Conservation (phyloP, 345 rosid species). For the Linum usitatissimum region DNA sequence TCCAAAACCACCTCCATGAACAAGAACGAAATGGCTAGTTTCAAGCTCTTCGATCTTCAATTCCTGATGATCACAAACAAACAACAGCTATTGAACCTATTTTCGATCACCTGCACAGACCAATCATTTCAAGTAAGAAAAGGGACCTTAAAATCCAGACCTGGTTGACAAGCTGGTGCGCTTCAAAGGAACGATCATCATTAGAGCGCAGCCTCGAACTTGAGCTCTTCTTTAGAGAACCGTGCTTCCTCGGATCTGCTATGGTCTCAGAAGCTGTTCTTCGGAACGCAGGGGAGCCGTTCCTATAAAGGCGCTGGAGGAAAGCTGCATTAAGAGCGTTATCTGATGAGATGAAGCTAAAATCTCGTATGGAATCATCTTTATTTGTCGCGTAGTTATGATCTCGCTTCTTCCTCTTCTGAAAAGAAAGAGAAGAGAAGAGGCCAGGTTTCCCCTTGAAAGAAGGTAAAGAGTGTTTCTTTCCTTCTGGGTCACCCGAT, state of each 20-base stretch:
- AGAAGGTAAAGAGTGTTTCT: conserved; percentile 1
- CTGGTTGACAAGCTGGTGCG: conserved; percentile 20
- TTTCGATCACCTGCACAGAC: not conserved
- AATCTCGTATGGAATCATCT: conserved; percentile 9
- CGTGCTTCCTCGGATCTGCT: conserved; percentile 14
- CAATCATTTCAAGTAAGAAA: not conserved
- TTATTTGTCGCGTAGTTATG: not conserved
- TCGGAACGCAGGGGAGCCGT: conserved; percentile 12
- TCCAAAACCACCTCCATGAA: conserved; percentile 86
- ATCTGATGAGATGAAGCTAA: not conserved
- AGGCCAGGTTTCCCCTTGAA: conserved; percentile 1
- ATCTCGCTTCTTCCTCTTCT: conserved; percentile 4
- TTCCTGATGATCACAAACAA: conserved; percentile 12
- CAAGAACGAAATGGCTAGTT: conserved; percentile 49
- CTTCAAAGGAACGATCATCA: conserved; percentile 6
- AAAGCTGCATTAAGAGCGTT: conserved; percentile 28
- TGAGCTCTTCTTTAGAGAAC: conserved; percentile 19
- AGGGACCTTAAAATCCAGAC: conserved; percentile 7
- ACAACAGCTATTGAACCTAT: not conserved
- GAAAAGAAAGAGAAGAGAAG: not conserved
- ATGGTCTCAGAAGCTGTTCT: conserved; percentile 20
- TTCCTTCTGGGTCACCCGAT: not conserved
- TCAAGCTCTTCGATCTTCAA: conserved; percentile 28
- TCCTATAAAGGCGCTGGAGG: conserved; percentile 19
- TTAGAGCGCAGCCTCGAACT: conserved; percentile 21